phyloP scores from a whole-genome alignment of 2,329 filamentous ascomycete genomes.

The Onygenales sp. region DNA sequence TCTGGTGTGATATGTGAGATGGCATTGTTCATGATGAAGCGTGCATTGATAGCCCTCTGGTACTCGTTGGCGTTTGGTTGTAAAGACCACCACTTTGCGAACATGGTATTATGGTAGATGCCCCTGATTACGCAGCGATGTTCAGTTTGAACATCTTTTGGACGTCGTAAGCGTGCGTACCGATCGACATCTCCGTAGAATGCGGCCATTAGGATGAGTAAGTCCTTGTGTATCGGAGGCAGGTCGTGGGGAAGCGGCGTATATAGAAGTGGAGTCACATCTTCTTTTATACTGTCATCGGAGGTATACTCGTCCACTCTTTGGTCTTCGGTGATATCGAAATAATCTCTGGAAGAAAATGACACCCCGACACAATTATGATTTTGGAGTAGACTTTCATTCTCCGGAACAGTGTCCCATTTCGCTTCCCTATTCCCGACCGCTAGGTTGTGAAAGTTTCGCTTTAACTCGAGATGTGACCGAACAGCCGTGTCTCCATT shows the following conservation, averaged over 20 bases:
- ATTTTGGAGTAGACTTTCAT: neutral
- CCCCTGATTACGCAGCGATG: slow-evolving; percentile 21
- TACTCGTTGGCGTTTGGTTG: neutral
- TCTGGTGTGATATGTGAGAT: neutral
- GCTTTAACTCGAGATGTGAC: slow-evolving; percentile 15
- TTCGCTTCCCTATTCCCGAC: neutral
- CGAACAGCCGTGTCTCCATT: slow-evolving; percentile 29
- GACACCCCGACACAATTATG: neutral
- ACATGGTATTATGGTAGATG: slow-evolving; percentile 30
- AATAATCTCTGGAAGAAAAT: slow-evolving; percentile 6
- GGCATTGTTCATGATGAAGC: slow-evolving; percentile 8
- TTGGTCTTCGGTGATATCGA: slow-evolving; percentile 25
- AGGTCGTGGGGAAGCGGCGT: slow-evolving; percentile 27
- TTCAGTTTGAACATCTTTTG: slow-evolving; percentile 17
- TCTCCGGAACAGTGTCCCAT: neutral
- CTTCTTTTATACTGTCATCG: slow-evolving; percentile 3
- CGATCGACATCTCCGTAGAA: slow-evolving; percentile 33
- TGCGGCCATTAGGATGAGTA: slow-evolving; percentile 29
- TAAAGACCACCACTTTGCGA: slow-evolving; percentile 25
- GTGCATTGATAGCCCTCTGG: slow-evolving; percentile 1
- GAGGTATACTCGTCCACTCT: slow-evolving; percentile 12
- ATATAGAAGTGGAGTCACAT: slow-evolving; percentile 15
- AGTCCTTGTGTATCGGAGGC: slow-evolving; percentile 28
- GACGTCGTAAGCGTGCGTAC: slow-evolving; percentile 27
- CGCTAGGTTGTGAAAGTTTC: neutral